Conservation (phyloP, 1,284 basidiomycete species). For the Vanrija sp. region DNA sequence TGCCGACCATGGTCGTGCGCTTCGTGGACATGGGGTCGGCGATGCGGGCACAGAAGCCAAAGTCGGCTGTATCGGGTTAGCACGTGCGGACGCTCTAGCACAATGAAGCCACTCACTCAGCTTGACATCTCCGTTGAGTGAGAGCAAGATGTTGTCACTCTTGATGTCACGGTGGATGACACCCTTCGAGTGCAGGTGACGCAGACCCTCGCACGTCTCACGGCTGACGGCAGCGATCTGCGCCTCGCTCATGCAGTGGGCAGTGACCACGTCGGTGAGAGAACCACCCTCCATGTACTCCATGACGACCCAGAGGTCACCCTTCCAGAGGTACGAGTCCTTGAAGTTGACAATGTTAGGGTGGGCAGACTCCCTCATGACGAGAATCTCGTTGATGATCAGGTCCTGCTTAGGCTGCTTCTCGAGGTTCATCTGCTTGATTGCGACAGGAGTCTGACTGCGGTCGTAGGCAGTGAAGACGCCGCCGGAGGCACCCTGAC, state of each 20-base stretch:
- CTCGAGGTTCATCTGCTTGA: constrained; percentile 99
- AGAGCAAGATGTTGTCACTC: constrained; percentile 91
- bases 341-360: constrained; percentile 99
- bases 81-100: neutral
- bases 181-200: constrained; percentile 88
- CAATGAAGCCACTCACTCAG: constrained; percentile 64
- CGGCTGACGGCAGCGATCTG: constrained; percentile 91
- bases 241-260: constrained; percentile 86
- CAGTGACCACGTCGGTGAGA: constrained; percentile 93
- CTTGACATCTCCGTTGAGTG: constrained; percentile 92
- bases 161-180: constrained; percentile 99
- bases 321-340: constrained; percentile 95
- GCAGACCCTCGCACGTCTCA: constrained; percentile 84
- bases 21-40: constrained; percentile 85
- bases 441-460: constrained; percentile 88
- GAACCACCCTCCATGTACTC: constrained; percentile 96
- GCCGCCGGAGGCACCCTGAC: constrained; percentile 95
- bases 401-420: constrained; percentile 99
- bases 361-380: constrained; percentile 94
- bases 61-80: constrained; percentile 67
- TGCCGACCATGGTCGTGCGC: constrained; percentile 99
- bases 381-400: constrained; percentile 99
- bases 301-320: constrained; percentile 99
- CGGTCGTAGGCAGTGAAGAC: constrained; percentile 98
- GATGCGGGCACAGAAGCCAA: constrained; percentile 97